Percentiles rank a stretch among this genome's conserved stretches.
These are phyloP conservation scores for Galerina marginata DNA, from an alignment of 768 basidiomycete genomes.

Conservation along the genomic window DNA sequence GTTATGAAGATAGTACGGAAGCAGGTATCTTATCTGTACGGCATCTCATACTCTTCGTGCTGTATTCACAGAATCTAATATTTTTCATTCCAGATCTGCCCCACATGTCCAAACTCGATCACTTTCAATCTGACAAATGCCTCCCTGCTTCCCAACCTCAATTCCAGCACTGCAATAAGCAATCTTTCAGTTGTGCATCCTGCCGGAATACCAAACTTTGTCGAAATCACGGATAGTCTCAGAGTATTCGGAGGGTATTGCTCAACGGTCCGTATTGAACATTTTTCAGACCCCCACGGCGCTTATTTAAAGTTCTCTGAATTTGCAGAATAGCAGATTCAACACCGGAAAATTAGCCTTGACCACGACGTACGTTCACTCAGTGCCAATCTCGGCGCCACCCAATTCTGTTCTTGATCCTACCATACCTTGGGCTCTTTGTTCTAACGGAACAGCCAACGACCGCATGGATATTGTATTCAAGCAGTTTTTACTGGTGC, in stretches of 20 bases:
- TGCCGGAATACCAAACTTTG: neutral
- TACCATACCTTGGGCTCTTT: neutral
- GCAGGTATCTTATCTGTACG: neutral
- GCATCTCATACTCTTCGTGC: neutral
- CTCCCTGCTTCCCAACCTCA: neutral
- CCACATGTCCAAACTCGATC: neutral
- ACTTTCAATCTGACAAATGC: neutral
- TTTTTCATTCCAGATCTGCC: neutral
- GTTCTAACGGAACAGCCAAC: neutral
- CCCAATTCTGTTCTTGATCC: neutral
- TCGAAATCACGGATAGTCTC: neutral
- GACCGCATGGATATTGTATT: neutral
- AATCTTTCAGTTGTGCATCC: neutral
- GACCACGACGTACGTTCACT: neutral
- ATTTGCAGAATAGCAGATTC: neutral
- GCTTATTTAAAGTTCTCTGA: no score
- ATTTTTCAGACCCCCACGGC: neutral
- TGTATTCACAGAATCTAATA: neutral
- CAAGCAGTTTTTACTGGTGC: neutral
- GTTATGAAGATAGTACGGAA: neutral
- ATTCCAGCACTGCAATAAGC: neutral
- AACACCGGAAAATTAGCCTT: neutral
- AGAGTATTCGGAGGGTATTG: neutral
- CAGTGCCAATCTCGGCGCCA: neutral
- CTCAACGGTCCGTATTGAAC: neutral